Evolutionary conservation across 2,329 filamentous ascomycete genomes (phyloP), one percentile per base, ranked within the genome.

Genomic region (Epicoccum sorghinum): DNA sequence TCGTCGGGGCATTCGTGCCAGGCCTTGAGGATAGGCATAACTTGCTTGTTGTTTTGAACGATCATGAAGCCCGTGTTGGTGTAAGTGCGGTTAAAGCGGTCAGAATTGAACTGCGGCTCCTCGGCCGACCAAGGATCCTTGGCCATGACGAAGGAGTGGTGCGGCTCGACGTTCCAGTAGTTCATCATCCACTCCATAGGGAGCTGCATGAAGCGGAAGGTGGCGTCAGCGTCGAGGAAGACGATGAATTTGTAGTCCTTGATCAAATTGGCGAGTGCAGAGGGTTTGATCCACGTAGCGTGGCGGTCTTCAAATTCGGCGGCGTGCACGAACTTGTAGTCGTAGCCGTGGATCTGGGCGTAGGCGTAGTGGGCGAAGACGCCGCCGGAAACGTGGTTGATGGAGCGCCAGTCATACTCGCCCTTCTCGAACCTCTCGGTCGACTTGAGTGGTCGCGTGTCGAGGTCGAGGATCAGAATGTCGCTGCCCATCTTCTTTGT

Each of bases 1-100:
- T 74, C 68, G 7, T 74, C 70, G 1, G 73, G 73, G 45, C 73
- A 76, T 48, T 74, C 59, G 67, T 74, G 71, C 81, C 81, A 83
- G 39, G 78, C 79, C 54, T 79, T 75, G 35, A 83, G 71, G 32
- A 83, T 80, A 29, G 79, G 72, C 58, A 77, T 77, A 0, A 79
- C 80, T 58, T 75, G 76, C 13, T 74, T 66, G 60, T 80, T 80
- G 66, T 82, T 81, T 69, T 83, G 81, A 3, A 80, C 77, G 35
- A 83, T 70, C 66, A 83, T 81, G 72, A 83, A 83, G 14, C 81
- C 81, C 1, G 81, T 81, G 71, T 83, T 83, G 62, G 74, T 74
- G 77, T 80, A 60, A 72, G 71, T 71, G 43, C 69, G 69, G 55
- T 77, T 76, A 56, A 74, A 71, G 45, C 70, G 69, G 58, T 81